A percentile compares a stretch with the other conserved stretches of the same genome.
Conservation (phyloP, 1,284 basidiomycete species). For the Pseudomicrostroma phylloplanum region DNA sequence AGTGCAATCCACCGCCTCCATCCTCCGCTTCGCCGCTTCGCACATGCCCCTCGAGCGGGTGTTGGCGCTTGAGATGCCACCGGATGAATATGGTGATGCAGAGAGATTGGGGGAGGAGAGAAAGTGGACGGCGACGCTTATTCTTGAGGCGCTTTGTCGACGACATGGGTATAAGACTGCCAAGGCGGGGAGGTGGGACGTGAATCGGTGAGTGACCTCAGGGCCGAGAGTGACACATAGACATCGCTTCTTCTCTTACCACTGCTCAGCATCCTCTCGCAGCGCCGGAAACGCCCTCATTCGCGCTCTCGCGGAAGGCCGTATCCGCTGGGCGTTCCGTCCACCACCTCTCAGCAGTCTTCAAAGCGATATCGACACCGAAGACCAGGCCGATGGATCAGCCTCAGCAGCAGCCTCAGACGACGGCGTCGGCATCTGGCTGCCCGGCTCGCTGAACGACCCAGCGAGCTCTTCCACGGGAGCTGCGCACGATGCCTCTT, state of each 20-base stretch:
- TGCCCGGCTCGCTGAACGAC: not conserved
- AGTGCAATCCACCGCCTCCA: conserved; percentile 71
- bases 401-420: not conserved
- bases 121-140: conserved; percentile 70
- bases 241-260: too few relatives aligned
- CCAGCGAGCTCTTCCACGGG: too few relatives aligned
- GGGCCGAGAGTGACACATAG: too few relatives aligned
- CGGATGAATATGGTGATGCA: conserved; percentile 39
- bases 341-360: conserved; percentile 13
- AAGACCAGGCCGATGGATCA: too few relatives aligned
- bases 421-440: conserved; percentile 22
- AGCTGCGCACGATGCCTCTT: too few relatives aligned
- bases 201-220: conserved; percentile 58
- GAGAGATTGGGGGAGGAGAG: conserved; percentile 26
- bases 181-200: conserved; percentile 77
- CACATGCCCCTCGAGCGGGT: conserved; percentile 72
- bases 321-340: conserved; percentile 69
- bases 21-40: conserved; percentile 64
- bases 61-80: conserved; percentile 55
- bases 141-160: conserved; percentile 69
- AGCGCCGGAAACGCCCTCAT: conserved; percentile 72
- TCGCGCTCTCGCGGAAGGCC: conserved; percentile 65
- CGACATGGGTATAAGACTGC: conserved; percentile 71
- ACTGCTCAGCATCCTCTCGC: too few relatives aligned
- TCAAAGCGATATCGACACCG: too few relatives aligned